Evolutionary conservation across 2,329 filamentous ascomycete genomes (phyloP).

Genomic region (Paecilomyces formosus): DNA sequence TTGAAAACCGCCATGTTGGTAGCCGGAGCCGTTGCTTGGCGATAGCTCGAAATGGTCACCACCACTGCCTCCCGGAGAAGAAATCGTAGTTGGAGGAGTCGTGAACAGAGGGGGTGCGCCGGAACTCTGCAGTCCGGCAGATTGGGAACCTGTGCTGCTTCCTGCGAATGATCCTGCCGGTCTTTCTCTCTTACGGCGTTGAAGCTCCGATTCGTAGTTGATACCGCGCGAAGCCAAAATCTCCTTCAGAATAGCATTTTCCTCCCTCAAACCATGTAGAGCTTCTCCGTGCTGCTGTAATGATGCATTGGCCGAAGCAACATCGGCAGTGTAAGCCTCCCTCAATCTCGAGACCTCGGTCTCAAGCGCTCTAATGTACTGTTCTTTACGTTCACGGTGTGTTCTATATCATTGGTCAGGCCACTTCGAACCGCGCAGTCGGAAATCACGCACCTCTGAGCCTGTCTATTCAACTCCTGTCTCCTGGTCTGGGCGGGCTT

Average conservation of each 20-base stretch:
- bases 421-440: constrained; percentile 4
- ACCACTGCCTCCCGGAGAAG: constrained; percentile 19
- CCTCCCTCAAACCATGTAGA: constrained; percentile 64
- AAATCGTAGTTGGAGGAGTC: constrained; percentile 27
- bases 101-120: constrained; percentile 16
- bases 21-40: constrained; percentile 15
- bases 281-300: constrained; percentile 63
- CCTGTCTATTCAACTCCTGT: constrained; percentile 91
- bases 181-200: constrained; percentile 28
- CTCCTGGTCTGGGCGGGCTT: constrained; percentile 87
- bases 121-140: constrained; percentile 11
- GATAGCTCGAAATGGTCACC: constrained; percentile 22
- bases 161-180: constrained; percentile 29
- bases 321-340: constrained; percentile 63
- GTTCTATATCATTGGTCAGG: constrained; percentile 53
- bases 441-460: constrained; percentile 62
- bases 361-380: constrained; percentile 91
- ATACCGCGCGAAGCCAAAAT: constrained; percentile 54
- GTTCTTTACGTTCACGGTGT: constrained; percentile 91
- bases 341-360: constrained; percentile 84
- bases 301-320: constrained; percentile 43
- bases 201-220: constrained; percentile 43
- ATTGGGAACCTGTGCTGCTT: constrained; percentile 29
- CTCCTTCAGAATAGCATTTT: constrained; percentile 69
- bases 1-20: constrained; percentile 16